phyloP scores from a whole-genome alignment of 2,329 filamentous ascomycete genomes.

The Colletotrichum brevisporum region DNA sequence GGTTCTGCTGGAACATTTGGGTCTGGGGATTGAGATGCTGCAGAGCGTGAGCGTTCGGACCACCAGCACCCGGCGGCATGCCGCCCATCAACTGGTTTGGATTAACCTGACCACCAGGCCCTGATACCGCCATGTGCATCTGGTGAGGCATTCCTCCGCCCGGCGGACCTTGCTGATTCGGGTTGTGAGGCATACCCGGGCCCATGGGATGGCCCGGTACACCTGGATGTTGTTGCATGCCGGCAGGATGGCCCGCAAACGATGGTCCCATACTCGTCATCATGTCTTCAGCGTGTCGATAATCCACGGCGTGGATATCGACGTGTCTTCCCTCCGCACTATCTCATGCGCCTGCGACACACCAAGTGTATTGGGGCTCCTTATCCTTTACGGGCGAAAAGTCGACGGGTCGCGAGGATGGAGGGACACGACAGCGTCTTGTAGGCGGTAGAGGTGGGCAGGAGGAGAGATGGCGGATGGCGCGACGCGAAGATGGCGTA shows the following conservation, averaged over 20 bases:
- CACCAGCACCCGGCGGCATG: conserved; percentile 77
- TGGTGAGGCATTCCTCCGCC: conserved; percentile 77
- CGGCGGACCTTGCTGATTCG: conserved; percentile 77
- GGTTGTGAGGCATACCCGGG: conserved; percentile 75
- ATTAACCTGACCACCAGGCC: conserved; percentile 79
- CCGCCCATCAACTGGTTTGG: conserved; percentile 81
- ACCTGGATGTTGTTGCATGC: conserved; percentile 79
- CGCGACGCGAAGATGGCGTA: conserved; percentile 37
- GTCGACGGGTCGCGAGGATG: conserved; percentile 25
- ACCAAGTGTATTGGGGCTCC: too few species aligned
- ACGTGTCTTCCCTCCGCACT: conserved; percentile 58
- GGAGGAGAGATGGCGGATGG: conserved; percentile 21
- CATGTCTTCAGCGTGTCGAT: conserved; percentile 67
- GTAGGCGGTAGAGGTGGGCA: conserved; percentile 10
- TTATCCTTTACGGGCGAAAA: neutral
- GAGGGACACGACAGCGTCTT: conserved; percentile 1
- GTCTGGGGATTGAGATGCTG: conserved; percentile 78
- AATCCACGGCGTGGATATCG: conserved; percentile 74
- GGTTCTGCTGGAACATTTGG: conserved; percentile 71
- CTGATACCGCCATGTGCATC: conserved; percentile 80
- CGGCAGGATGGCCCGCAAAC: conserved; percentile 77
- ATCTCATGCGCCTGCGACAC: conserved; percentile 61
- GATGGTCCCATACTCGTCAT: conserved; percentile 78
- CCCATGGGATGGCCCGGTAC: conserved; percentile 76
- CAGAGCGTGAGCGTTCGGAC: conserved; percentile 77